Base-by-base conservation (phyloP, 352 stramenopile genomes). In the Stephanocyclus meneghinianus region DNA sequence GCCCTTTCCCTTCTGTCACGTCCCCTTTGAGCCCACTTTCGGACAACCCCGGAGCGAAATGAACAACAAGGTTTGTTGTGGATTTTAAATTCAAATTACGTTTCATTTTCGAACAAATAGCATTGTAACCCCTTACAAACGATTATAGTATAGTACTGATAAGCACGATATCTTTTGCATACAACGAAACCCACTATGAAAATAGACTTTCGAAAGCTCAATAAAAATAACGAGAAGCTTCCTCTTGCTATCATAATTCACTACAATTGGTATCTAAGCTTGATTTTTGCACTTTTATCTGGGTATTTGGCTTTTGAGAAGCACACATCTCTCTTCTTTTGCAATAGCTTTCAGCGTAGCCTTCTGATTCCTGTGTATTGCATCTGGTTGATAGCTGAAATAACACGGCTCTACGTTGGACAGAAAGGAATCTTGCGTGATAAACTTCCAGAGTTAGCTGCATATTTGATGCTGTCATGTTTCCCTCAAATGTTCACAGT, bases 221-320 rank as follows among this genome's bases (percentile, higher is more conserved):
- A 51, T 15, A 42, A 51, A 70, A 69, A 77, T 44, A 21, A 77
- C 18, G 68, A 79, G 62, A 84, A 84, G 59, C 59, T 84, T 0
- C 76, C 70, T n/a, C 66, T 79, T 6, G 70, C 76, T 9, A 76
- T 79, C 29, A 47, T 74, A 29, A 74, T 84, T n/a, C 76, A 84
- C 26, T 78, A 76, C 57, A 84, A 84, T 50, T 79, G 59, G 50
- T 79, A 56, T 59, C 42, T 73, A 13, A 84, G 76, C 47, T 10
- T 69, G 15, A 59, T 84, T 6, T 84, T 74, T 50, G 48, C 57
- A 40, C 6, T 74, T n/a, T 3, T 80, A 5, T 50, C 71, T 9
- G 70, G 70, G 2, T 57, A 18, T 26, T 55, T 76, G 2, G 40
- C 59, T 18, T 48, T 79, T 32, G 29, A 73, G 55, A 84, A 84